Conservation (phyloP, 768 basidiomycete genomes). For the Albatrellus ellisii region DNA sequence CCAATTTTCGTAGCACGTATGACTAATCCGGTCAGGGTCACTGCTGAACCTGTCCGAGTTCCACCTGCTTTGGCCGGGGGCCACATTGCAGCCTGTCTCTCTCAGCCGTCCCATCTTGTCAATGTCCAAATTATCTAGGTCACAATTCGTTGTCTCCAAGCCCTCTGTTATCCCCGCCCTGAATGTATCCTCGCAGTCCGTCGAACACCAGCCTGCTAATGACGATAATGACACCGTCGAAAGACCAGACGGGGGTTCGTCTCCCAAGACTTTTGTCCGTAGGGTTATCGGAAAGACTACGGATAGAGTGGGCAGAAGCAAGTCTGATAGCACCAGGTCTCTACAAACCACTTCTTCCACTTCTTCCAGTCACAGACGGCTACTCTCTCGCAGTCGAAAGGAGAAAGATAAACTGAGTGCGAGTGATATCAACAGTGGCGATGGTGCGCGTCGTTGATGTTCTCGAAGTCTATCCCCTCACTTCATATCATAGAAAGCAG, state of each 20-base stretch:
- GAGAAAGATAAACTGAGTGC: slow-evolving; percentile 32
- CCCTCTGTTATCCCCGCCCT: not conserved
- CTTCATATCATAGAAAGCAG: not conserved
- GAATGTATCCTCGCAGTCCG: too few species aligned
- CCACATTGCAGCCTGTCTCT: too few species aligned
- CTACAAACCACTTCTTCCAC: too few species aligned
- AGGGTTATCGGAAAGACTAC: slow-evolving; percentile 38
- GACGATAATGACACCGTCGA: slow-evolving; percentile 4
- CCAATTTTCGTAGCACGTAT: too few species aligned
- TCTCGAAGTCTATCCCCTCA: not conserved
- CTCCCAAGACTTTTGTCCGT: slow-evolving; percentile 14
- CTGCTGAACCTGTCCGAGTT: too few species aligned
- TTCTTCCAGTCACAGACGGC: slow-evolving; percentile 29
- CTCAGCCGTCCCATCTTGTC: too few species aligned
- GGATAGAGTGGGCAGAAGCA: slow-evolving; percentile 50
- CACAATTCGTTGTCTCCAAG: not conserved
- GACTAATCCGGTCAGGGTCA: too few species aligned
- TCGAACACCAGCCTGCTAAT: slow-evolving; percentile 8
- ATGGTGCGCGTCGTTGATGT: not conserved
- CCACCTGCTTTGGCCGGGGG: too few species aligned
- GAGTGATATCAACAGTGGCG: slow-evolving; percentile 22
- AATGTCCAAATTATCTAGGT: not conserved
- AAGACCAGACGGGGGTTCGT: slow-evolving; percentile 3
- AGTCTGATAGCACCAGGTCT: slow-evolving; percentile 14
- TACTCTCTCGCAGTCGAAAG: slow-evolving; percentile 44